These are phyloP conservation scores for Chrysoporthe puriensis DNA, from an alignment of 2,329 filamentous ascomycete species.

Conservation along the genomic window DNA sequence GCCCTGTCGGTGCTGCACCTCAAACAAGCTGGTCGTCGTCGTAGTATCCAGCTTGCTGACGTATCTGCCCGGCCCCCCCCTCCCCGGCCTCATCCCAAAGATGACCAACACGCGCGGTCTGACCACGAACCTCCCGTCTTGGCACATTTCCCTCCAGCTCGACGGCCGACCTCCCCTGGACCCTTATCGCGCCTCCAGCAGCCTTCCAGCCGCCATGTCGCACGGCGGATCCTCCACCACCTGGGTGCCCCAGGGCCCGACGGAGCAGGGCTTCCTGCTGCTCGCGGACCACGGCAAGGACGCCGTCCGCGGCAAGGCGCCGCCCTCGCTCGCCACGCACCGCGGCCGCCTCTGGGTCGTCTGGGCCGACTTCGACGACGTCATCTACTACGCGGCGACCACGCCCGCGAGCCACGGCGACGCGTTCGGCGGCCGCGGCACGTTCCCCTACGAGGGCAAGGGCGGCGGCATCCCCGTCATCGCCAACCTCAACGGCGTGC, in stretches of 20 bases:
- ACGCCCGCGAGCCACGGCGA: slow-evolving; percentile 32
- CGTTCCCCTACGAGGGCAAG: slow-evolving; percentile 33
- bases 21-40: too few relatives aligned
- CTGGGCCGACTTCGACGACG: slow-evolving; percentile 37
- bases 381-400: slow-evolving; percentile 40
- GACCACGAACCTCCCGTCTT: neutral
- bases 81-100: neutral
- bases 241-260: slow-evolving; percentile 39
- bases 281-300: slow-evolving; percentile 30
- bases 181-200: neutral
- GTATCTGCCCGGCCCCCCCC: too few relatives aligned
- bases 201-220: neutral
- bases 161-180: slow-evolving; percentile 8
- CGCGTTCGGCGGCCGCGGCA: slow-evolving; percentile 34
- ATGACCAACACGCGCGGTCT: neutral
- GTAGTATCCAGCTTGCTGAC: too few relatives aligned
- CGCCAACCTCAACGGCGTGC: slow-evolving; percentile 39
- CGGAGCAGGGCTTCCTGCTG: slow-evolving; percentile 34
- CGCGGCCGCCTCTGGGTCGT: slow-evolving; percentile 42
- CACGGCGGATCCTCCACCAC: slow-evolving; percentile 26
- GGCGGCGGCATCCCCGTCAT: slow-evolving; percentile 38
- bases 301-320: slow-evolving; percentile 37
- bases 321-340: slow-evolving; percentile 40
- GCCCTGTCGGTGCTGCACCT: too few relatives aligned
- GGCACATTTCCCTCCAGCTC: slow-evolving; percentile 2